Percentiles rank a stretch among this genome's conserved stretches.
phyloP scores from a whole-genome alignment of 1,139 yeast genomes.

The Casaregolazyma lundiana region DNA sequence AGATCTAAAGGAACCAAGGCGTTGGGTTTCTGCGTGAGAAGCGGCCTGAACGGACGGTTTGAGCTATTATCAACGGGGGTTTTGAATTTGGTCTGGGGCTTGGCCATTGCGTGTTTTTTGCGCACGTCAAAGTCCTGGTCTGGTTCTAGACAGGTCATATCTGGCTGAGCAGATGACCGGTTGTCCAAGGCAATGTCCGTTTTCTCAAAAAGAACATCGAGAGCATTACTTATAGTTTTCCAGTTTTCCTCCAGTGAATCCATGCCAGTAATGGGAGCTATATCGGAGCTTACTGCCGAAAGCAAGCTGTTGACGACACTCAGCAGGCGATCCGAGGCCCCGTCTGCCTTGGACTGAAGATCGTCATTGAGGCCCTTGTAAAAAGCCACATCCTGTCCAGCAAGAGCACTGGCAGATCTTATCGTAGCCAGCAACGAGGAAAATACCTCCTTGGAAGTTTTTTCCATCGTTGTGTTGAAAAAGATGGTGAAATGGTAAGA shows the following conservation, averaged over 20 bases:
- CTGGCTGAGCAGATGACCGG: background rate
- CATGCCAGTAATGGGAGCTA: constrained; percentile 33
- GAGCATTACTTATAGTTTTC: constrained; percentile 55
- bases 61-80: constrained; percentile 64
- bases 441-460: constrained; percentile 21
- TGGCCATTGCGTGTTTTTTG: constrained; percentile 43
- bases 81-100: constrained; percentile 69
- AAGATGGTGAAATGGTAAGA: background rate
- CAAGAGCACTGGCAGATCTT: constrained; percentile 66
- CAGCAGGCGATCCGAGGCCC: constrained; percentile 44
- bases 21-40: constrained; percentile 66
- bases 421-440: constrained; percentile 40
- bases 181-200: constrained; percentile 61
- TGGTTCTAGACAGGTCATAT: constrained; percentile 6
- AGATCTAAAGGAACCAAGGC: constrained; percentile 54
- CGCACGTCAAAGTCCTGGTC: constrained; percentile 19
- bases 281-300: constrained; percentile 39
- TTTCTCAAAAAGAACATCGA: constrained; percentile 73
- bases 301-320: constrained; percentile 52
- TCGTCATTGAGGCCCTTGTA: constrained; percentile 43
- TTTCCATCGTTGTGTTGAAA: constrained; percentile 9
- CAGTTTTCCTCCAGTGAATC: constrained; percentile 51
- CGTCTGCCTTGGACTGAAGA: constrained; percentile 35
- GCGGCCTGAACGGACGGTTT: constrained; percentile 69
- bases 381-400: constrained; percentile 77